Conservation (phyloP, 805 yeast genomes). For the Sugiyamaella mastotermitis region DNA sequence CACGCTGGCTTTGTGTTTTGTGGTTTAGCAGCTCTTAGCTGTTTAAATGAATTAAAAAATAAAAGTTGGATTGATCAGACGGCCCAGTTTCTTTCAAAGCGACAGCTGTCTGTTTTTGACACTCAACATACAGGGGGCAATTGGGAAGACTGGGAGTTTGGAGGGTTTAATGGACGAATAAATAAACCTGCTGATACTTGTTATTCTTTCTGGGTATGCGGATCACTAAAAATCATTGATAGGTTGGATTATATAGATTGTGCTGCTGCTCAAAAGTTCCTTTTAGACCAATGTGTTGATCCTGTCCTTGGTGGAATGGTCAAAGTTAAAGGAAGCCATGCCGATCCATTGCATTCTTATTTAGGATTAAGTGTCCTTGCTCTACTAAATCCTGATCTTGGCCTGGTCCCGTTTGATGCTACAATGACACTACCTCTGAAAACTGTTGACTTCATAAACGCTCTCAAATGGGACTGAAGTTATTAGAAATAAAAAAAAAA, state of each 20-base stretch:
- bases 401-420: conserved; percentile 25
- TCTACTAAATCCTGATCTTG: conserved; percentile 22
- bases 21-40: conserved; percentile 56
- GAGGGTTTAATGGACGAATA: conserved; percentile 84
- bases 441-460: conserved; percentile 16
- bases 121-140: neutral
- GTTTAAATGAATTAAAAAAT: conserved; percentile 32
- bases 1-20: conserved; percentile 89
- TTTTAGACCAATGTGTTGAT: conserved; percentile 55
- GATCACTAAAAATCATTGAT: conserved; percentile 44
- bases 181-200: conserved; percentile 84
- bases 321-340: conserved; percentile 47
- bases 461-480: conserved; percentile 3
- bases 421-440: conserved; percentile 27
- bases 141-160: conserved; percentile 28
- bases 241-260: conserved; percentile 31
- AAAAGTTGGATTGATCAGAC: conserved; percentile 7
- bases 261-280: conserved; percentile 35
- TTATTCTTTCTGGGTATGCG: conserved; percentile 79
- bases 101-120: conserved; percentile 45
- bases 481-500: too few species aligned
- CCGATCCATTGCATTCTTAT: conserved; percentile 62
- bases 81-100: conserved; percentile 37
- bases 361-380: conserved; percentile 47
- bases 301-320: conserved; percentile 68